Evolutionary conservation across 2,329 filamentous ascomycete genomes (phyloP).

Genomic region (Trichoderma afroharzianum): DNA sequence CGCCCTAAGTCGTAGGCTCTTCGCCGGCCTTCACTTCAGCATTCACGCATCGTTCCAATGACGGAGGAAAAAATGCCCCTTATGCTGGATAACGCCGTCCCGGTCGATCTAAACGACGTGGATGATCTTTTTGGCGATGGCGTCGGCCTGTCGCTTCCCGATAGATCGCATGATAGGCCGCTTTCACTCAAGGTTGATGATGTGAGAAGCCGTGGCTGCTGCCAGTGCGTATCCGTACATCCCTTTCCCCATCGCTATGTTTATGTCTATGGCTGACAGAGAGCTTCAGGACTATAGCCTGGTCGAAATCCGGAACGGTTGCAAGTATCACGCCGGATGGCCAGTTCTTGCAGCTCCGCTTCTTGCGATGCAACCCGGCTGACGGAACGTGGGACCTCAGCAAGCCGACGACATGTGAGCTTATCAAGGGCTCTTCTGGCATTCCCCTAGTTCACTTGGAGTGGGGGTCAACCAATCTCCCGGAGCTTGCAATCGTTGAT

Average conservation of each 20-base stretch:
- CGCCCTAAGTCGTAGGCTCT: background rate
- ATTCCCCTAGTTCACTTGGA: constrained; percentile 73
- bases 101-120: constrained; percentile 55
- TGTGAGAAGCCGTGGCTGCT: constrained; percentile 70
- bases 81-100: constrained; percentile 42
- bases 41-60: constrained; percentile 26
- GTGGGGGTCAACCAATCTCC: constrained; percentile 69
- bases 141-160: constrained; percentile 53
- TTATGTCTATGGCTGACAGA: constrained; percentile 20
- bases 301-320: constrained; percentile 85
- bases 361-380: constrained; percentile 64
- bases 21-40: background rate
- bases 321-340: constrained; percentile 75
- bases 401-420: constrained; percentile 62
- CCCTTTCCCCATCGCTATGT: background rate
- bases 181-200: constrained; percentile 73
- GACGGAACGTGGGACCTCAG: constrained; percentile 74
- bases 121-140: constrained; percentile 75
- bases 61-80: constrained; percentile 42
- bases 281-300: constrained; percentile 65
- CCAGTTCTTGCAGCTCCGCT: constrained; percentile 65
- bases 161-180: constrained; percentile 50
- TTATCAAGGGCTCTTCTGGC: constrained; percentile 59
- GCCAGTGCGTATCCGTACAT: constrained; percentile 60
- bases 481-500: constrained; percentile 82